These are phyloP conservation scores for Talaromyces sp. DNA, from an alignment of 2,329 filamentous ascomycete species.

Conservation along the genomic window DNA sequence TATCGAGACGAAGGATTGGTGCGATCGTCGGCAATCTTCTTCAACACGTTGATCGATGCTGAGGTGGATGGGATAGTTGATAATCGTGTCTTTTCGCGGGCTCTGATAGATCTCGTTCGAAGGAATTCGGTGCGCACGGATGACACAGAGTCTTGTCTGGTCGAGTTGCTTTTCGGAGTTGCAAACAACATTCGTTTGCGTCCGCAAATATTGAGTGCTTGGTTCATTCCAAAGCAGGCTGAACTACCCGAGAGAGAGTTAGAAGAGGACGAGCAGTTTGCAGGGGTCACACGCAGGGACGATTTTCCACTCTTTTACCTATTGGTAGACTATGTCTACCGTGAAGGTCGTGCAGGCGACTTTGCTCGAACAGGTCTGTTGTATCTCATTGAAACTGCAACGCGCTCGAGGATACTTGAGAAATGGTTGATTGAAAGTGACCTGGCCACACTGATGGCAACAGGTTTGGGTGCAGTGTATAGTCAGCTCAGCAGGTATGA, in stretches of 20 bases:
- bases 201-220: slow-evolving; percentile 80
- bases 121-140: slow-evolving; percentile 66
- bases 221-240: slow-evolving; percentile 69
- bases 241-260: slow-evolving; percentile 41
- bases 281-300: slow-evolving; percentile 79
- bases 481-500: slow-evolving; percentile 63
- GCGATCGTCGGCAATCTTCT: slow-evolving; percentile 78
- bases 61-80: slow-evolving; percentile 95
- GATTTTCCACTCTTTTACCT: slow-evolving; percentile 97
- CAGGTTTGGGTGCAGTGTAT: slow-evolving; percentile 77
- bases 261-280: slow-evolving; percentile 66
- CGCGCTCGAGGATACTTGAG: slow-evolving; percentile 76
- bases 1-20: slow-evolving; percentile 85
- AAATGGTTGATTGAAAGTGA: slow-evolving; percentile 98
- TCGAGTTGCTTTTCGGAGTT: slow-evolving; percentile 93
- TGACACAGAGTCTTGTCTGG: slow-evolving; percentile 82
- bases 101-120: slow-evolving; percentile 80
- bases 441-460: slow-evolving; percentile 94
- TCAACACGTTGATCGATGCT: slow-evolving; percentile 89
- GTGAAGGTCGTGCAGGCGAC: slow-evolving; percentile 90
- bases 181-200: slow-evolving; percentile 93
- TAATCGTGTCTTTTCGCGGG: slow-evolving; percentile 78
- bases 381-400: slow-evolving; percentile 93
- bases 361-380: slow-evolving; percentile 91
- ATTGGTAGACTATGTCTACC: slow-evolving; percentile 93